Conservation (phyloP, 129 eudicot species). For the Deinandra increscens region DNA sequence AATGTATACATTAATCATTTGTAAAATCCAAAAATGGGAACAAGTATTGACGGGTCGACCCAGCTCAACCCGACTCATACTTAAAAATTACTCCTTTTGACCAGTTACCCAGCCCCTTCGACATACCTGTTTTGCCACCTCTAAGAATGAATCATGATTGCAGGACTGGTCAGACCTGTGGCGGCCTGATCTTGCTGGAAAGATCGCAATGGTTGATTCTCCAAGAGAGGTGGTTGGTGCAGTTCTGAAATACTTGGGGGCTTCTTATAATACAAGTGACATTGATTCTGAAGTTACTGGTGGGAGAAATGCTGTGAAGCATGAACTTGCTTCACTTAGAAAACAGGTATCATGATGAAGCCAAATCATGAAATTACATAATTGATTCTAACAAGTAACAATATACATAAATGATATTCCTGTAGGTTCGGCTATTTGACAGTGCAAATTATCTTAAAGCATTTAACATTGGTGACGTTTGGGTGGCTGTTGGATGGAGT, state of each 20-base stretch:
- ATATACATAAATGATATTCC: constrained; percentile 11
- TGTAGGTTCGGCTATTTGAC: constrained; percentile 87
- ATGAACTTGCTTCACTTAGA: constrained; percentile 53
- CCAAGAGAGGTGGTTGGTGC: constrained; percentile 92
- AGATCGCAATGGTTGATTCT: constrained; percentile 87
- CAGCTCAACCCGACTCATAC: neutral
- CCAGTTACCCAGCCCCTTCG: neutral
- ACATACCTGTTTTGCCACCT: neutral
- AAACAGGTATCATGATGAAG: constrained; percentile 56
- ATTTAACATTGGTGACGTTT: constrained; percentile 71
- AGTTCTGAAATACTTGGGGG: constrained; percentile 84
- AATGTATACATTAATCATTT: neutral
- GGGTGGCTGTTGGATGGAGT: constrained; percentile 99
- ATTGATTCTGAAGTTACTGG: constrained; percentile 70
- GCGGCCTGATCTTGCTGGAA: constrained; percentile 93
- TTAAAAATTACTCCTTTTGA: neutral
- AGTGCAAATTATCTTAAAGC: constrained; percentile 82
- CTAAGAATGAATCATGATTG: constrained; percentile 16
- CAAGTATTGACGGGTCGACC: neutral
- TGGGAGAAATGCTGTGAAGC: constrained; percentile 70
- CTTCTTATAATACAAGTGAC: constrained; percentile 76
- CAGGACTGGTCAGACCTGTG: constrained; percentile 98
- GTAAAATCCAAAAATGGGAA: neutral
- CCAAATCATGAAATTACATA: constrained; percentile 1
- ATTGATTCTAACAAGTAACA: neutral